phyloP scores from a whole-genome alignment of 176 grass and related monocot genomes.

The Otatea glauca region DNA sequence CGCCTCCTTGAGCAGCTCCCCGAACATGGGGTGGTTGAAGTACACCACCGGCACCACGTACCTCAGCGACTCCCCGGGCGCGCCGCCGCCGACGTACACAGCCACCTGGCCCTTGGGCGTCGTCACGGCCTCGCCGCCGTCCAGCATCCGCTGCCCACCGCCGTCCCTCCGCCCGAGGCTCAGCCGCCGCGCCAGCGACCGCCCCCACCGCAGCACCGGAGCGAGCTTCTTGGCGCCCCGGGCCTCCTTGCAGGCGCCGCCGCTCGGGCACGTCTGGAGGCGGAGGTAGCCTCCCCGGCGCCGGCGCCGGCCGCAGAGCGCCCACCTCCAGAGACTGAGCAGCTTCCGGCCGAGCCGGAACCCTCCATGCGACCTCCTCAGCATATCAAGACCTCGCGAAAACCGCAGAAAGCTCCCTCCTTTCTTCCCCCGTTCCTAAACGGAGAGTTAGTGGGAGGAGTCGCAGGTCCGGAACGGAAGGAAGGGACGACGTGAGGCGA shows the following conservation, averaged over 20 bases:
- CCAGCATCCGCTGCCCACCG: not conserved
- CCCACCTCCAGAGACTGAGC: constrained; percentile 51
- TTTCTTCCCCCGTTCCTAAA: not conserved
- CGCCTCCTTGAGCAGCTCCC: constrained; percentile 80
- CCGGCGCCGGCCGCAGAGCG: constrained; percentile 41
- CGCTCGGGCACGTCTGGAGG: not conserved
- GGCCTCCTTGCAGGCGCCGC: constrained; percentile 3
- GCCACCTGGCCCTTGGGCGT: constrained; percentile 91
- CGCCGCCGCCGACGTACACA: constrained; percentile 73
- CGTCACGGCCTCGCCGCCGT: not conserved
- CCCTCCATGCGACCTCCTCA: constrained; percentile 63
- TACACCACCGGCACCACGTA: constrained; percentile 91
- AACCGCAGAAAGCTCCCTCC: not conserved
- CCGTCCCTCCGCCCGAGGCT: constrained; percentile 27
- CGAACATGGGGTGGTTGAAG: constrained; percentile 96
- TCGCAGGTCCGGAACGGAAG: constrained; percentile 19
- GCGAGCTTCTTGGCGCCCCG: constrained; percentile 36
- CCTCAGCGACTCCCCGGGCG: constrained; percentile 46
- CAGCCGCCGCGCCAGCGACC: constrained; percentile 51
- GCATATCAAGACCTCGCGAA: not conserved
- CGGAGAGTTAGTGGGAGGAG: not conserved
- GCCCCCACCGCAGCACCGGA: constrained; percentile 63
- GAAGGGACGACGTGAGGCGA: not conserved
- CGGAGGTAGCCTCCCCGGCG: constrained; percentile 37
- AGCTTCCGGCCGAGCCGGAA: constrained; percentile 82